A percentile compares a stretch with the other conserved stretches of the same genome.
These are phyloP conservation scores for Diplocarpon rosae DNA, from an alignment of 2,329 filamentous ascomycete genomes.

Conservation along the genomic window DNA sequence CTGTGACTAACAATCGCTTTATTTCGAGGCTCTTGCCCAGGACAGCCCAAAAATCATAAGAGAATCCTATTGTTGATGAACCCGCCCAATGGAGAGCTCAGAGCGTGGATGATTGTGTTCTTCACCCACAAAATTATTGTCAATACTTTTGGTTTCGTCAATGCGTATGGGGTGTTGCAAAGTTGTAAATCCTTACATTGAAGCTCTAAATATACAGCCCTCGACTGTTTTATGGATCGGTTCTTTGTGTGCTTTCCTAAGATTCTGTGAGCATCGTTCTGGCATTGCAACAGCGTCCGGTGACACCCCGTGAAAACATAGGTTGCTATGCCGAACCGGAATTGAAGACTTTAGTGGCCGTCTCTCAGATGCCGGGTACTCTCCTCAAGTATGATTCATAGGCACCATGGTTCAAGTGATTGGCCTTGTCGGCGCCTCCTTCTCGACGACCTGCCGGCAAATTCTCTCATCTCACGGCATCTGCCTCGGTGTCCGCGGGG, in stretches of 20 bases:
- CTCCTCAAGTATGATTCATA: constrained; percentile 19
- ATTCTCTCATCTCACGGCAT: constrained; percentile 35
- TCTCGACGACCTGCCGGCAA: constrained; percentile 34
- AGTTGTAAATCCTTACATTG: constrained; percentile 33
- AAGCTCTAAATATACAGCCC: constrained; percentile 24
- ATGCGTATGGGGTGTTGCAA: constrained; percentile 23
- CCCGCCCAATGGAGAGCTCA: constrained; percentile 12
- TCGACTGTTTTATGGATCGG: constrained; percentile 35
- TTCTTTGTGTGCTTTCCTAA: constrained; percentile 31
- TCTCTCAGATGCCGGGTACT: constrained; percentile 18
- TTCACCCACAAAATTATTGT: constrained; percentile 23
- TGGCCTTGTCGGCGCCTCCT: constrained; percentile 34
- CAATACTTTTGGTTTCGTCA: constrained; percentile 27
- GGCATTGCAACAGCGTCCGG: not conserved
- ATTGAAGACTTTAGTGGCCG: constrained; percentile 15
- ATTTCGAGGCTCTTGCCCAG: not conserved
- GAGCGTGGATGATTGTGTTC: constrained; percentile 27
- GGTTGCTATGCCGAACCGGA: constrained; percentile 9
- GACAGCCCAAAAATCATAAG: constrained; percentile 3
- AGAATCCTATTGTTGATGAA: not conserved
- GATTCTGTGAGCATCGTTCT: constrained; percentile 24
- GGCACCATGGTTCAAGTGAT: constrained; percentile 28
- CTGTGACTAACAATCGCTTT: too few relatives aligned
- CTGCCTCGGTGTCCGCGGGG: constrained; percentile 35
- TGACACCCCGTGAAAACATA: not conserved